phyloP scores from a whole-genome alignment of 2,329 filamentous ascomycete genomes.

The Clarireedia homoeocarpa region DNA sequence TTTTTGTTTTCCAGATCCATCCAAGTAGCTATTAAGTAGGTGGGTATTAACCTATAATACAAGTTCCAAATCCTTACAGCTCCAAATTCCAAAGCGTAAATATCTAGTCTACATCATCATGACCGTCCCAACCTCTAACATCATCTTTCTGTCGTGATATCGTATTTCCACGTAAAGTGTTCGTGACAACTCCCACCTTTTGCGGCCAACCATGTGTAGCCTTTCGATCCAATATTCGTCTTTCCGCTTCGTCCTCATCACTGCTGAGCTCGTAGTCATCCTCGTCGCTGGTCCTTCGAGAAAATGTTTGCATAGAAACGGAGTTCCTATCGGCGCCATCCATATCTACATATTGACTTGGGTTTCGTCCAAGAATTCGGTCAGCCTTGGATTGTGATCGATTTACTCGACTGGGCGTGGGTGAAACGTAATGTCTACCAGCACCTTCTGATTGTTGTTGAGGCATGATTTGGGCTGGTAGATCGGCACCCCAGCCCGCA shows the following conservation, averaged over 20 bases:
- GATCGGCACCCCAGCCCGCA: slow-evolving; percentile 54
- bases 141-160: slow-evolving; percentile 26
- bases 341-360: slow-evolving; percentile 23
- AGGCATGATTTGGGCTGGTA: slow-evolving; percentile 13
- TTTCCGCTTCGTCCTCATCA: slow-evolving; percentile 25
- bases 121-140: slow-evolving; percentile 23
- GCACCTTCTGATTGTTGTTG: slow-evolving; percentile 17
- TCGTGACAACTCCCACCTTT: slow-evolving; percentile 25
- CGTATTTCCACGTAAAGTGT: slow-evolving; percentile 27
- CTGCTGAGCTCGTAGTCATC: slow-evolving; percentile 27
- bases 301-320: slow-evolving; percentile 26
- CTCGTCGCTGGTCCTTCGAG: slow-evolving; percentile 17
- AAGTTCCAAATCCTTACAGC: neutral
- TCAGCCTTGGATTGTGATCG: slow-evolving; percentile 29
- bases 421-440: slow-evolving; percentile 26
- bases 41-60: no score
- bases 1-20: no score
- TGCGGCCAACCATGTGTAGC: slow-evolving; percentile 24
- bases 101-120: slow-evolving; percentile 12
- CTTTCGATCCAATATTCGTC: slow-evolving; percentile 18
- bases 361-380: slow-evolving; percentile 28
- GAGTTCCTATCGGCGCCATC: slow-evolving; percentile 13
- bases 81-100: neutral
- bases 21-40: no score
- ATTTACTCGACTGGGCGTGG: slow-evolving; percentile 12